Evolutionary conservation across 192 early-diverging fungal species (phyloP), one percentile per base, ranked within the genome.

Genomic region (Blastocladiella britannica): DNA sequence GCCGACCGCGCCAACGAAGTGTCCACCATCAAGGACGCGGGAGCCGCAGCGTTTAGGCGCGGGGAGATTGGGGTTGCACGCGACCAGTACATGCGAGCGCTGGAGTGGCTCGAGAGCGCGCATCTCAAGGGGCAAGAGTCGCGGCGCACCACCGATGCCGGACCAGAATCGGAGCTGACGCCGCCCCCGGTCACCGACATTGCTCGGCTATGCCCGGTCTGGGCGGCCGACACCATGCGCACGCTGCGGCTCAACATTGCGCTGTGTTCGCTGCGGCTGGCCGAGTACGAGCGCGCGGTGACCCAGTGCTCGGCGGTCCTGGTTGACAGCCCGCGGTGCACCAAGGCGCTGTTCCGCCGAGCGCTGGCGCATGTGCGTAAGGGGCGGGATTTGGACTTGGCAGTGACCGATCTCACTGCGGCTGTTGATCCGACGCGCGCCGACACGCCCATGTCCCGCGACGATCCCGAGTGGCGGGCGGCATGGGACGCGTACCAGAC

Each of bases 361-460:
- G 72, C 65, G 5, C 69, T 75, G 57, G 70, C 73, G 20, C 71
- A 68, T 54, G 26, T 57, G 25, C 62, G 62, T n/a, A 61, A 73
- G 27, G 76, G 76, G 4, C 28, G 76, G 29, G 76, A 78, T 56
- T 59, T 78, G 29, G 76, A 78, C 20, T 55, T 78, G 51, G 76
- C 76, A 5, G 62, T 69, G 53, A 29, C 29, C 29, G 76, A 78
- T 58, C 62, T 72, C 37, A n/a, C n/a, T 47, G 37, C 2, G 15
- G 37, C 15, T 47, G 0, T 47, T 47, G 37, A 6, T 1, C 15
- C 12, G 15, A 4, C 15, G 37, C 37, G 37, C 37, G 37, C n/a
- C n/a, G n/a, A n/a, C n/a, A n/a, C n/a, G n/a, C n/a, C n/a, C n/a
- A 47, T 47, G 37, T 20, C 37, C 15, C 37, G 37, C 3, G 12